A percentile compares a stretch with the other conserved stretches of the same genome.
These are phyloP conservation scores for Astrephomene gubernaculifera DNA, from an alignment of 139 green algal species.

Conservation along the genomic window DNA sequence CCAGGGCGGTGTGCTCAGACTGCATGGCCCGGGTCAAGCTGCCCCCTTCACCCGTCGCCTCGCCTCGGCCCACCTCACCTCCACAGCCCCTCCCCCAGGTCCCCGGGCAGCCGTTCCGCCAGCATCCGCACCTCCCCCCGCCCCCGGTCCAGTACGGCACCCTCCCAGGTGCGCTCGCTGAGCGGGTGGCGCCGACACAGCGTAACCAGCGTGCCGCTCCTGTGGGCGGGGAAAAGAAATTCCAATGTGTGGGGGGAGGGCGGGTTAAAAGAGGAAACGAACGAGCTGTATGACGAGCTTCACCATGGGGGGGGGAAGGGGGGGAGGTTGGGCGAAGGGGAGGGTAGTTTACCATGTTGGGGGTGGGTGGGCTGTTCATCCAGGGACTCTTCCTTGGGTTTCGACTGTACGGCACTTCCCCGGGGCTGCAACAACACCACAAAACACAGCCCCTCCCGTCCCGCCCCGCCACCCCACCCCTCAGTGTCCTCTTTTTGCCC, in stretches of 20 bases:
- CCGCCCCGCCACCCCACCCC: neutral
- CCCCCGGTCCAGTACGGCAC: constrained; percentile 37
- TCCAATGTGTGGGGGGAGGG: no score
- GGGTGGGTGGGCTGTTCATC: no score
- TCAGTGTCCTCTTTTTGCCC: no score
- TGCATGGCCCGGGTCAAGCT: no score
- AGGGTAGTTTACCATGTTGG: no score
- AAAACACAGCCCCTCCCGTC: neutral
- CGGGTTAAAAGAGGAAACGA: no score
- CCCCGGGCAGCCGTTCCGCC: constrained; percentile 5
- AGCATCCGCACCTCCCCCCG: constrained; percentile 49
- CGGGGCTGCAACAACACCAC: no score
- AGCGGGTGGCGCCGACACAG: constrained; percentile 45
- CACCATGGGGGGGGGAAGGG: neutral
- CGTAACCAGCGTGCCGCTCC: constrained; percentile 48
- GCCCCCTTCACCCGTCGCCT: neutral
- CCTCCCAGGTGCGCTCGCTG: constrained; percentile 26
- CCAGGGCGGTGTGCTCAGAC: no score
- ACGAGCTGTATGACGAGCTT: no score
- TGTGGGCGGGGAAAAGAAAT: neutral
- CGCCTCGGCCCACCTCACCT: constrained; percentile 14
- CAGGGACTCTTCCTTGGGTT: no score
- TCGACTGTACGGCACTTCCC: no score
- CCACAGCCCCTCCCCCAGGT: constrained; percentile 26
- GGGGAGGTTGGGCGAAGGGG: no score